These are phyloP conservation scores for Verticillium alfalfae DNA, from an alignment of 2,329 filamentous ascomycete genomes.

Conservation along the genomic window DNA sequence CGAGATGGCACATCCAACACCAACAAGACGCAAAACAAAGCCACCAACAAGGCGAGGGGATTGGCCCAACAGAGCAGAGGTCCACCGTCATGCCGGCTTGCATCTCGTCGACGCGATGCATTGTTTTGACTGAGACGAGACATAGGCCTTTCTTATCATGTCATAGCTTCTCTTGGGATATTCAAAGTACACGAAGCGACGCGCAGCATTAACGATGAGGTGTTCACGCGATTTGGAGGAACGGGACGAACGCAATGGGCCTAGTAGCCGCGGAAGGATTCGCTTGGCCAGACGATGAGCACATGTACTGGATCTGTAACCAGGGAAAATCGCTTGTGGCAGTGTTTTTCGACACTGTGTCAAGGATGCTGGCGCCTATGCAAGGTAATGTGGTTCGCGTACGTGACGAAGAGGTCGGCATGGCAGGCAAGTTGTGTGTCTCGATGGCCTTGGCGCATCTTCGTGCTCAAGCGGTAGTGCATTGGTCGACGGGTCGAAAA, in stretches of 20 bases:
- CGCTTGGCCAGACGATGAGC: background rate
- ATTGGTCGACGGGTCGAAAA: too few species aligned
- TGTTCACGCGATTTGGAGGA: background rate
- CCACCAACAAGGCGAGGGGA: background rate
- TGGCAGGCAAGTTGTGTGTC: constrained; percentile 3
- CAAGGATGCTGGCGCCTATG: constrained; percentile 11
- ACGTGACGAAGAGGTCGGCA: constrained; percentile 8
- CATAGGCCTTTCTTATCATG: too few species aligned
- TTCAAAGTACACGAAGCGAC: background rate
- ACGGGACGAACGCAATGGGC: background rate
- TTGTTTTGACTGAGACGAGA: background rate
- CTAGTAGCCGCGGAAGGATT: background rate
- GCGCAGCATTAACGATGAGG: background rate
- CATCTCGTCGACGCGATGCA: background rate
- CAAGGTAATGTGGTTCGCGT: constrained; percentile 6
- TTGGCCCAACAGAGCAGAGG: background rate
- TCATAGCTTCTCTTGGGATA: background rate
- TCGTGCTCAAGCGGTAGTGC: background rate
- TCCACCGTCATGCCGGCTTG: background rate
- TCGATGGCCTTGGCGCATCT: background rate
- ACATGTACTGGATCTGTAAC: background rate
- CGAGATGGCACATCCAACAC: constrained; percentile 1
- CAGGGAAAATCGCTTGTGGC: background rate
- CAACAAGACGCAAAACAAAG: constrained; percentile 1
- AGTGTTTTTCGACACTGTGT: background rate